Base-by-base conservation (phyloP, 2,329 filamentous ascomycete species). In the Gliomastix tumulicola region DNA sequence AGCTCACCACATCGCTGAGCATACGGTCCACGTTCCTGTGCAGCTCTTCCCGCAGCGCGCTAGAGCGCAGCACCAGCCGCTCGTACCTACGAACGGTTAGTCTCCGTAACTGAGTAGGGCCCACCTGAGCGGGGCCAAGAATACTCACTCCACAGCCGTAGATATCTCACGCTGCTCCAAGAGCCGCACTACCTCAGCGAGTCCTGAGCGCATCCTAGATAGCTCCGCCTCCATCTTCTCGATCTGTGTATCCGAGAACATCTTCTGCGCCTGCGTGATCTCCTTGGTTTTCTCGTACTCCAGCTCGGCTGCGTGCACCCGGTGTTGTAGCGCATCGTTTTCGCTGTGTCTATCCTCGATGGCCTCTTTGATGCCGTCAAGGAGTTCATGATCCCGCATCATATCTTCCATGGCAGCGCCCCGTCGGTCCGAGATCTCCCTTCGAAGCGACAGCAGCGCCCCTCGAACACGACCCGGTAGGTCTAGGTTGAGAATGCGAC, bases 151-250 rank as follows among this genome's bases (percentile, higher is more conserved):
- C 49, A 97, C 92, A 42, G 90, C 94, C 10, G 87, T 90, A 50
- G 89, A 94, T 77, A 97, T 95, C 66, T 97, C 89, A 38, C 87
- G 74, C 60, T 96, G 90, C 58, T 96, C 88, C 75, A 96, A 82
- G 33, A 94, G 62, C 60, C 96, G 87, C 37, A 96, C 84, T 22
- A 81, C 88, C 58, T 96, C 90, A 4, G 79, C 82, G 21, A 96
- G 68, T 10, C 82, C 83, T 3, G 83, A 77, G 30, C 89, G 76
- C 87, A 97, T 94, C 57, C 88, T 87, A 32, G 86, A 84, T n/a
- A 98, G 68, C 58, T 98, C 89, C 62, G 96, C 96, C 64, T 98
- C 92, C 83, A 96, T 94, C 68, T 92, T 92, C 62, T 98, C 92
- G 50, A 98, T 95, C 59, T 97, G 90, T 8, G 89, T 80, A 56